Evolutionary conservation across 495 filamentous ascomycete genomes (phyloP), one percentile per base, ranked within the genome.

Genomic region (Neurospora cerealis): DNA sequence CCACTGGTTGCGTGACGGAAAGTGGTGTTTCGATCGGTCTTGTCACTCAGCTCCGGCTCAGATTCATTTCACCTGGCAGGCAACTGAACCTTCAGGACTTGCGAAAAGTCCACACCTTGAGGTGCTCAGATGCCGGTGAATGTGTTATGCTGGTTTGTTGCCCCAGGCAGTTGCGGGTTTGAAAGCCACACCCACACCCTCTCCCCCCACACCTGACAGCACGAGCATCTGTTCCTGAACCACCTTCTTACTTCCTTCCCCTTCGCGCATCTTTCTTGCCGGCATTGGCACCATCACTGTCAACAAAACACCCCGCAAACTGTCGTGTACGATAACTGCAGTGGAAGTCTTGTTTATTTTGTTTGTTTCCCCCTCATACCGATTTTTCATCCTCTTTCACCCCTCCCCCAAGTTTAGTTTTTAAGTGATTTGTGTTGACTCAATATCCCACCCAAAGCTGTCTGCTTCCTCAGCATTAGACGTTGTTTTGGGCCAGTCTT

Each of bases 401-500:
- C 28, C 37, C 13, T 24, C 69, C 44, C 15, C 42, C 37, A 41
- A 41, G 69, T 28, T 73, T 73, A 66, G 70, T 69, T 70, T 69
- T 44, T 71, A n/a, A 54, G 5, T 34, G 70, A 44, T 66, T 21
- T 48, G 36, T 69, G 69, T 78, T 77, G 73, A 77, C 73, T 73
- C 48, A 69, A 17, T 39, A 54, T 48, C n/a, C 54, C 38, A n/a
- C 42, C 13, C 13, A 39, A 71, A 86, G 91, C 85, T 96, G 41
- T 95, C 93, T 77, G 89, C 92, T 32, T 93, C 93, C 37, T 92
- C 93, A 38, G 90, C 94, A 19, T 85, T 94, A 69, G 93, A 97
- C 79, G 86, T 97, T 72, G 93, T 93, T 46, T 86, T 91, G 34
- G 88, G 91, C 36, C 90, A 90, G 42, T 89, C 89, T 28, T 87